phyloP scores from a whole-genome alignment of 2,329 filamentous ascomycete genomes.

The Botryosphaeria dothidea region DNA sequence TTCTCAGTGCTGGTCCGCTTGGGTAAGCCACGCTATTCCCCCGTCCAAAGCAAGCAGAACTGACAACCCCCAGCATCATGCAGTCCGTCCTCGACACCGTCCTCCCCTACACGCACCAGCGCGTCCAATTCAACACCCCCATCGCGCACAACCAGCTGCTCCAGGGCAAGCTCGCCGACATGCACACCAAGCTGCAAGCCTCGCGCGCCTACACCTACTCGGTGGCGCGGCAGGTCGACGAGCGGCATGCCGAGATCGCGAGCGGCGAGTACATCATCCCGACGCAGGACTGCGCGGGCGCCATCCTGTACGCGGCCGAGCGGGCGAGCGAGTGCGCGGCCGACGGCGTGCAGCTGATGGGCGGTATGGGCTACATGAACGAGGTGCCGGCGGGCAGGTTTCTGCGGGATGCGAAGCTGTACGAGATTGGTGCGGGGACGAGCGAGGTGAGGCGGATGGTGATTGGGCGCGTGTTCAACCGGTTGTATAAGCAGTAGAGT shows the following conservation, averaged over 20 bases:
- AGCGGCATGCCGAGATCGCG: conserved; percentile 41
- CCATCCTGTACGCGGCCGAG: conserved; percentile 91
- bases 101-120: conserved; percentile 84
- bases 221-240: conserved; percentile 78
- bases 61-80: conserved; percentile 64
- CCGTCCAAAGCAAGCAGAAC: background rate
- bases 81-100: conserved; percentile 83
- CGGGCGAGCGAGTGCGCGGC: conserved; percentile 82
- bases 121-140: conserved; percentile 83
- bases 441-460: conserved; percentile 94
- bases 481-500: conserved; percentile 59
- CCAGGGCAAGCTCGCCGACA: conserved; percentile 90
- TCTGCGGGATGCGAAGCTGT: conserved; percentile 76
- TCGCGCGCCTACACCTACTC: conserved; percentile 84
- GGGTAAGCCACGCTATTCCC: conserved; percentile 51
- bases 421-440: conserved; percentile 96
- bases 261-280: conserved; percentile 60
- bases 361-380: conserved; percentile 94
- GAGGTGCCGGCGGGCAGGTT: conserved; percentile 89
- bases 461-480: conserved; percentile 89
- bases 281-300: conserved; percentile 92
- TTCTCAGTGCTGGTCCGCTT: conserved; percentile 85
- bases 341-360: conserved; percentile 88
- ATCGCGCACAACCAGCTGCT: conserved; percentile 92
- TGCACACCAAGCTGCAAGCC: conserved; percentile 92